Evolutionary conservation across 2,329 filamentous ascomycete genomes (phyloP).

Genomic region (Hypoxylon sp.): DNA sequence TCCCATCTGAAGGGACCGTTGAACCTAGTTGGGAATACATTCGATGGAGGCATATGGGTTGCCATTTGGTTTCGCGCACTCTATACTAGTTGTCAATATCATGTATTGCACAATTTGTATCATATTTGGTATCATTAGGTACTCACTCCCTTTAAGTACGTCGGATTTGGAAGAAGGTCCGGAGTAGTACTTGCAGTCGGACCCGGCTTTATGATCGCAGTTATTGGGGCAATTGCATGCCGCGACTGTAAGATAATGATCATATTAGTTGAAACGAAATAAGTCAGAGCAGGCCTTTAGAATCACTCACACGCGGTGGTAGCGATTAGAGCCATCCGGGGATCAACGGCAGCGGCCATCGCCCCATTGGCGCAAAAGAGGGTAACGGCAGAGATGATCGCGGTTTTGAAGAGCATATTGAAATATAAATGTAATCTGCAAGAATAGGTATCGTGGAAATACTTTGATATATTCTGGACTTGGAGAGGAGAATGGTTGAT

Average conservation of each 20-base stretch:
- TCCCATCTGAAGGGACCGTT: too few relatives aligned
- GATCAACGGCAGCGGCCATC: not conserved
- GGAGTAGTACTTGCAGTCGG: not conserved
- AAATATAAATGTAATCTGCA: not conserved
- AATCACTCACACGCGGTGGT: not conserved
- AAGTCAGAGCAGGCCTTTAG: not conserved
- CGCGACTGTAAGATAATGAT: not conserved
- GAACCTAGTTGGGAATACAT: not conserved
- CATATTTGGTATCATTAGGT: not conserved
- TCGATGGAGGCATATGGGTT: not conserved
- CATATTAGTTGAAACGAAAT: not conserved
- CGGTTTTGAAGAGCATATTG: constrained; percentile 1
- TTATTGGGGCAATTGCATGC: constrained; percentile 1
- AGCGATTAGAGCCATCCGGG: not conserved
- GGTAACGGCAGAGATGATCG: not conserved
- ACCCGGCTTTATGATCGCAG: not conserved
- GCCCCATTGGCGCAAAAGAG: not conserved
- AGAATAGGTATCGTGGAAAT: not conserved
- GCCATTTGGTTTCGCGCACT: not conserved
- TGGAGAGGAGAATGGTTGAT: not conserved
- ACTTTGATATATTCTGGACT: not conserved
- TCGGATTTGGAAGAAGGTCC: not conserved
- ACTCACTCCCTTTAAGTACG: not conserved
- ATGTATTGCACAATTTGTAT: not conserved
- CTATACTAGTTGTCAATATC: not conserved